Evolutionary conservation across 2,329 filamentous ascomycete species (phyloP).

Genomic region (Apiospora kogelbergensis): DNA sequence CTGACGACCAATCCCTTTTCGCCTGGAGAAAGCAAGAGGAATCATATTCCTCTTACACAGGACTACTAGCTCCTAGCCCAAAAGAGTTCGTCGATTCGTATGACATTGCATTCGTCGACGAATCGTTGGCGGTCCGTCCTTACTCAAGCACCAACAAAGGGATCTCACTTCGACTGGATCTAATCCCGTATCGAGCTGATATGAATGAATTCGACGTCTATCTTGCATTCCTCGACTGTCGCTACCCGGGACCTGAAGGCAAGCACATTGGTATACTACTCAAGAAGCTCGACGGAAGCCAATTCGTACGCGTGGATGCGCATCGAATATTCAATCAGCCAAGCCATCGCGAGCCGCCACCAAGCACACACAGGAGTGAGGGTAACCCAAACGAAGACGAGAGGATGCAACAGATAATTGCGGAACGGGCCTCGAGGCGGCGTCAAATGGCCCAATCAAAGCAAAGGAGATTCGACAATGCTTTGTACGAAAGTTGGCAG

Average conservation of each 20-base stretch:
- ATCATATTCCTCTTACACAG: not conserved
- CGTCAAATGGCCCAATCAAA: too few species aligned
- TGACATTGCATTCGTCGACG: not conserved
- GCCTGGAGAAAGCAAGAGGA: not conserved
- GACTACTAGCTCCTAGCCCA: not conserved
- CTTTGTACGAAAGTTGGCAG: not conserved
- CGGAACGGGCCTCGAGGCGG: too few species aligned
- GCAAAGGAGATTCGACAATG: not conserved
- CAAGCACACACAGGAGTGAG: too few species aligned
- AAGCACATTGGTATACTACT: not conserved
- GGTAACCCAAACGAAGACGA: too few species aligned
- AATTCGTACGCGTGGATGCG: not conserved
- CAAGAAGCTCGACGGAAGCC: not conserved
- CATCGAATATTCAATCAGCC: not conserved
- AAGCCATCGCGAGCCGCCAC: not conserved
- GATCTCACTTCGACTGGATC: conserved; percentile 8
- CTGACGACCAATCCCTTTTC: conserved; percentile 9
- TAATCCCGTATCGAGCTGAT: not conserved
- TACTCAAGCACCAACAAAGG: conserved; percentile 14
- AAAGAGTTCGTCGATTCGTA: not conserved
- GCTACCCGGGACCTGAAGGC: not conserved
- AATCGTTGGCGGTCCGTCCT: not conserved
- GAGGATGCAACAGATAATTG: too few species aligned
- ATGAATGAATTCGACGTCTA: not conserved
- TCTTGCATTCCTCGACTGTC: not conserved